Percentiles rank a stretch among this genome's conserved stretches.
Evolutionary conservation across 306 rosid species (phyloP).

Genomic region (Trifolium dubium): DNA sequence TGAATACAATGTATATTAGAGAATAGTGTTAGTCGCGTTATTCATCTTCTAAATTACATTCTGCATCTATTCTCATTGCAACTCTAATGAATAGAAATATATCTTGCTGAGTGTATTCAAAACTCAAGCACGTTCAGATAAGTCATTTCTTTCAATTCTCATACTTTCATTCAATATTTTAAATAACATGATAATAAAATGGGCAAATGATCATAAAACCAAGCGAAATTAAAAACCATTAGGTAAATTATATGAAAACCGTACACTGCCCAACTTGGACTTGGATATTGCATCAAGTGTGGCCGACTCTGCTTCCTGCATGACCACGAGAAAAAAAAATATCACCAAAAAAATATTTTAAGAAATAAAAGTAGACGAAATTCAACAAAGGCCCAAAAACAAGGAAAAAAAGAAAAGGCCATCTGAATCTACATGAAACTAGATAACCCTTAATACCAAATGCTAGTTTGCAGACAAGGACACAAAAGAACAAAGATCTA

Average conservation of each 20-base stretch:
- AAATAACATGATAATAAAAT: constrained; percentile 12
- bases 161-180: constrained; percentile 7
- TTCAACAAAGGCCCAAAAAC: constrained; percentile 20
- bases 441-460: constrained; percentile 15
- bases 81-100: neutral
- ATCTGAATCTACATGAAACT: constrained; percentile 1
- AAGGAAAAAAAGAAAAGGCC: constrained; percentile 5
- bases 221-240: constrained; percentile 27
- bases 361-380: constrained; percentile 2
- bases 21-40: constrained; percentile 3
- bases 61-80: neutral
- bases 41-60: constrained; percentile 4
- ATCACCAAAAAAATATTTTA: constrained; percentile 10
- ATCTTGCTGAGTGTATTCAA: neutral
- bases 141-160: neutral
- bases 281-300: constrained; percentile 94
- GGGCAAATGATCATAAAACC: constrained; percentile 18
- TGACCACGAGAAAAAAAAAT: constrained; percentile 19
- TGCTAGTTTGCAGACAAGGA: neutral
- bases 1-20: neutral
- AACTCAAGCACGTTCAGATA: neutral
- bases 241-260: constrained; percentile 43
- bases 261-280: constrained; percentile 87
- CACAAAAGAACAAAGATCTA: constrained; percentile 1
- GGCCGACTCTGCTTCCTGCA: constrained; percentile 93